Evolutionary conservation across 768 basidiomycete genomes (phyloP).

Genomic region (Mycena haematopus): DNA sequence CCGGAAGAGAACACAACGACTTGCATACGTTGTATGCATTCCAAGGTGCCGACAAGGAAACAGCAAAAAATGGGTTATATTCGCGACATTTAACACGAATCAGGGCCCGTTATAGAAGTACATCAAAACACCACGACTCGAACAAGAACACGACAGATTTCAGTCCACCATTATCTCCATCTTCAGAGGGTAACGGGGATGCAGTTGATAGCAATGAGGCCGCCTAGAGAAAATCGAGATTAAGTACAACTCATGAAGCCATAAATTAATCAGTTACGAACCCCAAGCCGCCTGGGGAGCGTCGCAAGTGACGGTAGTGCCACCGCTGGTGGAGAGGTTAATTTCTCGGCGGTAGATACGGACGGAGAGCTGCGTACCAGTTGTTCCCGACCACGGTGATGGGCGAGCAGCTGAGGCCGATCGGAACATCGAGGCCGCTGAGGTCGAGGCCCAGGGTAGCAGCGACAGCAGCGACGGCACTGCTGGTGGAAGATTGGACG

Average conservation of each 20-base stretch:
- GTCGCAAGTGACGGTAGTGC: conserved; percentile 3
- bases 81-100: no score
- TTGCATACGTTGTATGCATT: no score
- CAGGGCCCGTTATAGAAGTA: no score
- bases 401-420: conserved; percentile 26
- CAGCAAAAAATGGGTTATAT: no score
- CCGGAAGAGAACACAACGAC: no score
- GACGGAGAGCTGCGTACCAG: conserved; percentile 6
- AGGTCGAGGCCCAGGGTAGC: conserved; percentile 16
- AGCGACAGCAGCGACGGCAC: neutral
- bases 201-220: conserved; percentile 12
- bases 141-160: no score
- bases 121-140: no score
- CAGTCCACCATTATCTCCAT: no score
- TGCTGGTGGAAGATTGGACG: neutral
- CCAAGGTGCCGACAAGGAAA: no score
- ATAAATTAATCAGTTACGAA: neutral
- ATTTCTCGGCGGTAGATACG: neutral
- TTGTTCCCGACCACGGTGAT: conserved; percentile 25
- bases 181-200: conserved; percentile 4
- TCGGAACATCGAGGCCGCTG: conserved; percentile 13
- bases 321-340: neutral
- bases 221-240: neutral
- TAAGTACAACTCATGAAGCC: neutral
- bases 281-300: conserved; percentile 17